Conservation (phyloP, 163 green algal species). For the Scenedesmus sp. region DNA sequence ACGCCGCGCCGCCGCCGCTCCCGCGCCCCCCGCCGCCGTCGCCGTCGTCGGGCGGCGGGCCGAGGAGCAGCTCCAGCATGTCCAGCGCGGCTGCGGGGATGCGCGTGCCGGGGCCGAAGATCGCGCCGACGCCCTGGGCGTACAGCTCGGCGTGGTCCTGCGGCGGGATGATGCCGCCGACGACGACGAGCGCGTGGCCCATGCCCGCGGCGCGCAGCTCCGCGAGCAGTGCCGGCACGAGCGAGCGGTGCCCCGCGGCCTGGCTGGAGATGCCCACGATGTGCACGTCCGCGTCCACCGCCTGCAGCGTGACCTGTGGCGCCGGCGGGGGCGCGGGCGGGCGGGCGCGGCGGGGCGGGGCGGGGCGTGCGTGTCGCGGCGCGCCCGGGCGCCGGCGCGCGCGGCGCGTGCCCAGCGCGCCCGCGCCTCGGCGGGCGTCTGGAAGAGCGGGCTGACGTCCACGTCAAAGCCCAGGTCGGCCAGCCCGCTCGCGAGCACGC, state of each 20-base stretch:
- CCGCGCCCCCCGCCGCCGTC: neutral
- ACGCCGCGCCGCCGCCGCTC: neutral
- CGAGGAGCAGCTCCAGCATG: conserved; percentile 44
- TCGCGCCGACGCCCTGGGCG: conserved; percentile 53
- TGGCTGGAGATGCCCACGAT: conserved; percentile 71
- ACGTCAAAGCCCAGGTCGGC: conserved; percentile 82
- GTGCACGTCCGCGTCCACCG: conserved; percentile 79
- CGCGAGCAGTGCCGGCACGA: conserved; percentile 67
- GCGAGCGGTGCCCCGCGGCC: conserved; percentile 52
- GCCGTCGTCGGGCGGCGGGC: neutral
- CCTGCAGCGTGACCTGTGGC: conserved; percentile 68
- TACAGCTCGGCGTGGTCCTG: conserved; percentile 55
- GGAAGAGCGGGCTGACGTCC: conserved; percentile 78
- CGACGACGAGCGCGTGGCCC: conserved; percentile 66
- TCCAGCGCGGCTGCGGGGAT: conserved; percentile 42
- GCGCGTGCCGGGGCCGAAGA: conserved; percentile 63
- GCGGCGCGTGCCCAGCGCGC: too few relatives aligned
- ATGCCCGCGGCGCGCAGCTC: conserved; percentile 57
- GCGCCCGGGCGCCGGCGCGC: too few relatives aligned
- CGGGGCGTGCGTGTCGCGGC: too few relatives aligned
- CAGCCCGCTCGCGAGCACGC: conserved; percentile 75
- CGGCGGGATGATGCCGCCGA: conserved; percentile 63
- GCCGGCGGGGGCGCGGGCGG: too few relatives aligned
- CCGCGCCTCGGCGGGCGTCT: conserved; percentile 72
- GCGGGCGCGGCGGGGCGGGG: too few relatives aligned